Conservation (phyloP, 805 yeast species). For the Suhomyces xylopsoci region DNA sequence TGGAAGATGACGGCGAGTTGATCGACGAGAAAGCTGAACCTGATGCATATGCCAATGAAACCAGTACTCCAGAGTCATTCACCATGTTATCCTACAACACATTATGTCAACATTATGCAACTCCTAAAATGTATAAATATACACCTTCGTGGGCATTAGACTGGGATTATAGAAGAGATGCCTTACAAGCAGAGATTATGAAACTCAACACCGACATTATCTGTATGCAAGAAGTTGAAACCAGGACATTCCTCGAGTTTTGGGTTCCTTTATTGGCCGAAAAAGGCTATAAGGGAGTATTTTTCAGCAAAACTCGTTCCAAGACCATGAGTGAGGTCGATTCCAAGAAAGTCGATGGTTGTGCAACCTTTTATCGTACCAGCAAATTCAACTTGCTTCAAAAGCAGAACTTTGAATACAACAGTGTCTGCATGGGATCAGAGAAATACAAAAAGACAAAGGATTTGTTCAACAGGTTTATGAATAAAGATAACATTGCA, state of each 20-base stretch:
- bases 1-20: slow-evolving; percentile 75
- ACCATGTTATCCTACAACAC: slow-evolving; percentile 87
- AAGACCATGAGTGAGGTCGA: slow-evolving; percentile 81
- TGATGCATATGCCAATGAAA: slow-evolving; percentile 29
- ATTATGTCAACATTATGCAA: slow-evolving; percentile 93
- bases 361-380: slow-evolving; percentile 86
- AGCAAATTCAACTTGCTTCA: slow-evolving; percentile 67
- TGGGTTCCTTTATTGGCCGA: slow-evolving; percentile 75
- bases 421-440: slow-evolving; percentile 72
- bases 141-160: slow-evolving; percentile 97
- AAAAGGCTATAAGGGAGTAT: slow-evolving; percentile 76
- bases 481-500: slow-evolving; percentile 94
- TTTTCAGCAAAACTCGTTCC: slow-evolving; percentile 87
- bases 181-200: slow-evolving; percentile 69
- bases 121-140: slow-evolving; percentile 85
- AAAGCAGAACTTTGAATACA: slow-evolving; percentile 76
- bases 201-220: slow-evolving; percentile 68
- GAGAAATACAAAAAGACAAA: slow-evolving; percentile 89
- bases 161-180: slow-evolving; percentile 86
- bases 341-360: slow-evolving; percentile 92
- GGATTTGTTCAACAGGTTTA: slow-evolving; percentile 92
- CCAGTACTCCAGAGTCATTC: slow-evolving; percentile 42
- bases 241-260: slow-evolving; percentile 77
- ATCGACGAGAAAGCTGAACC: slow-evolving; percentile 32
- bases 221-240: slow-evolving; percentile 95